Base-by-base conservation (phyloP, 768 basidiomycete species). In the Amanita exitialis region DNA sequence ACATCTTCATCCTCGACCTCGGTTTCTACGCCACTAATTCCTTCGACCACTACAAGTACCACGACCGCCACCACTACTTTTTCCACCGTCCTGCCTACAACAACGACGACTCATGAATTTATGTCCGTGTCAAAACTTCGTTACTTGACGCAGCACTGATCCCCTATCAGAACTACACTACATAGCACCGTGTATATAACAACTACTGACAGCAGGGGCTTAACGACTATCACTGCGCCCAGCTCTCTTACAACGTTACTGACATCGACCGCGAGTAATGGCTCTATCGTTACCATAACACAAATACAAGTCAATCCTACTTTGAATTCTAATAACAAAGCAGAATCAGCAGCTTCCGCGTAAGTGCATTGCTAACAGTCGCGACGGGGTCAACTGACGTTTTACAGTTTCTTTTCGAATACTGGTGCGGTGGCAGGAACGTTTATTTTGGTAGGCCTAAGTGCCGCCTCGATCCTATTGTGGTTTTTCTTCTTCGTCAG, bases 361-460 rank as follows among this genome's bases (percentile, higher is more conserved):
- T 88, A 63, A 65, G 80, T 66, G 20, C 32, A 53, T 53, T 52
- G 23, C 28, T 28, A 13, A 6, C 39, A n/a, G 21, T 34, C 21
- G 15, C 13, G 18, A 7, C 3, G n/a, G 18, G 30, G 16, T 21
- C 30, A 43, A 27, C 44, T 38, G 49, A 27, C 20, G 38, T 45
- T 13, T 30, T 12, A n/a, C 52, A 90, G 87, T 51, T 98, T 96
- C 70, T 94, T 95, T 66, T 64, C 65, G 45, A 89, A 95, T 62
- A 87, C 84, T 20, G 91, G 91, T 16, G 94, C 92, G 9, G 92
- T 97, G 3, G 86, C 86, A 1, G 95, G 89, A 41, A 88, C 92
- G 6, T 98, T 96, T 59, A 79, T 90, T 35, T 81, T 92, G 13
- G 88, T 94, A 15, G 94, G 92, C 25, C 73, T 98, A 16, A 83